Base-by-base conservation (phyloP, 345 rosid species). In the Brassica nigra region DNA sequence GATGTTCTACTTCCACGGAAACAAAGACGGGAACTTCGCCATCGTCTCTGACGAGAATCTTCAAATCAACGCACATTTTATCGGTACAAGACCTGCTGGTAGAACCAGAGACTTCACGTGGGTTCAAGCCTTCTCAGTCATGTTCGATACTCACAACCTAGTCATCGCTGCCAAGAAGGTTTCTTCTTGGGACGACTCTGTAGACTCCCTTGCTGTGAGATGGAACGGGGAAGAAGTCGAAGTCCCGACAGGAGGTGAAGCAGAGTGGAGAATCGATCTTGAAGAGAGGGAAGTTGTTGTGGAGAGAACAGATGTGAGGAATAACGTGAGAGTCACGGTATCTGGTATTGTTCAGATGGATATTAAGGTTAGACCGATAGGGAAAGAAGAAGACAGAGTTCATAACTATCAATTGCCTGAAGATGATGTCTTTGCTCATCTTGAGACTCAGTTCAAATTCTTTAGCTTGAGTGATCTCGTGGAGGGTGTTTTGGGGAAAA, bases 1-100 rank as follows among this genome's bases (percentile, higher is more conserved):
- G 29, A 87, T 89, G 92, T 90, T 92, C 85, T 90, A 90, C 75
- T 90, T 92, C 89, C 95, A 90, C 4, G 94, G 94, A 77, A 70
- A 79, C 12, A 86, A 74, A 39, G 91, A 81, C 23, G 89, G 90
- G 11, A 91, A 86, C 92, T 89, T 90, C 14, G 94, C 93, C 44
- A 80, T 89, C 11, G 86, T 90, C 73, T 89, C 94, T 0, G 92
- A 89, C 27, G 74, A 84, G 2, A 84, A 90, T 77, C 85, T 89
- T 29, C 94, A 91, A 20, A 88, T 89, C 77, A 92, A 87, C 54
- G 92, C 91, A 14, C 91, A 90, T 57, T 87, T 59, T 27, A 59
- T 59, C 2, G 64, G 64, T 59, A 59, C 64, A 27, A 59, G 64
- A 59, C 64, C 64, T 27, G 64, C 64, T 59, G 64, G 64, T 27